Evolutionary conservation across 2,329 filamentous ascomycete species (phyloP).

Genomic region (Metarhizium guizhouense): DNA sequence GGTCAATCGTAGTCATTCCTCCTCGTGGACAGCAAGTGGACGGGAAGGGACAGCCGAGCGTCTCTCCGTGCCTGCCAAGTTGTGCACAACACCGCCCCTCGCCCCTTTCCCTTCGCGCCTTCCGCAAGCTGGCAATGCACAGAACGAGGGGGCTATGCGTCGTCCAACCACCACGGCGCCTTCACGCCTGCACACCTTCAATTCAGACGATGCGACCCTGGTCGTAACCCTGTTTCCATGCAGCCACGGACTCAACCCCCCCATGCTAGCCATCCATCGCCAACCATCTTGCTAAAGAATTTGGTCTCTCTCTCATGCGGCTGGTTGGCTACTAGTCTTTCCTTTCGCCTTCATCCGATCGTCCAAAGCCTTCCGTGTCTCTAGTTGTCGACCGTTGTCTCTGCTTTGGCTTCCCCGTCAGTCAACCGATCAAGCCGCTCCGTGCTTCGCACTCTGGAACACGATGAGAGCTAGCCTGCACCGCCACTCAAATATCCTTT

Average conservation of each 20-base stretch:
- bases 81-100: too few relatives aligned
- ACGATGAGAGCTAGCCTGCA: not conserved
- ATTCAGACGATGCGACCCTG: too few relatives aligned
- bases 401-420: not conserved
- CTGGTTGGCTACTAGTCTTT: not conserved
- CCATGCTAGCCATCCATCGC: not conserved
- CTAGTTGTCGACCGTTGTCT: not conserved
- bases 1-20: too few relatives aligned
- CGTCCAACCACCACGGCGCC: not conserved
- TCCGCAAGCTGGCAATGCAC: not conserved
- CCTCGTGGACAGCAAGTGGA: not conserved
- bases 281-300: not conserved
- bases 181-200: too few relatives aligned
- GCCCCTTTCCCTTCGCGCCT: not conserved
- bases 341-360: not conserved
- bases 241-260: too few relatives aligned
- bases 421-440: not conserved
- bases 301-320: not conserved
- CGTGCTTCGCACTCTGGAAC: not conserved
- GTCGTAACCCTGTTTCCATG: too few relatives aligned
- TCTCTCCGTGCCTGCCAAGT: not conserved
- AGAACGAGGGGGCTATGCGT: not conserved
- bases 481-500: not conserved
- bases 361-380: not conserved
- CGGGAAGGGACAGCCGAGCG: not conserved